Percentiles rank a stretch among this genome's conserved stretches.
phyloP scores from a whole-genome alignment of 179 eudicot genomes.

The Camellia oleifera region DNA sequence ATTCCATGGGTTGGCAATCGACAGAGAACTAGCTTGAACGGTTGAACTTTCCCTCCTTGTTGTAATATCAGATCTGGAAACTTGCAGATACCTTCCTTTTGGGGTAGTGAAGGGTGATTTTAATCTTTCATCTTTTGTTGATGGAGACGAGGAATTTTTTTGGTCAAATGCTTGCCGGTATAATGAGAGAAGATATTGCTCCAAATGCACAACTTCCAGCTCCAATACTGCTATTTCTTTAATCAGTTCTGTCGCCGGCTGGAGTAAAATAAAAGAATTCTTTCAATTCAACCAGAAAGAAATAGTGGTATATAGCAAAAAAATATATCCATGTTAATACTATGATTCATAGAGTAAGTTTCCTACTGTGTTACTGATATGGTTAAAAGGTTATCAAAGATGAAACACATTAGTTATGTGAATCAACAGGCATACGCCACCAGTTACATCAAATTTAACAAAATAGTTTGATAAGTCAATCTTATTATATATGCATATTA shows the following conservation, averaged over 20 bases:
- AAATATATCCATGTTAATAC: not conserved
- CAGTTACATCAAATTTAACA: not conserved
- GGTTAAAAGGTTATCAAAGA: too few species aligned
- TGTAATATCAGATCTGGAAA: constrained; percentile 39
- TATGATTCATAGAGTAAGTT: not conserved
- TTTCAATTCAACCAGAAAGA: constrained; percentile 11
- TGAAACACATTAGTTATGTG: not conserved
- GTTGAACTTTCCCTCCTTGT: constrained; percentile 32
- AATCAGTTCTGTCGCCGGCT: constrained; percentile 89
- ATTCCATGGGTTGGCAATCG: constrained; percentile 30
- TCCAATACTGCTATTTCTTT: constrained; percentile 84
- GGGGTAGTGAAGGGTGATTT: constrained; percentile 43
- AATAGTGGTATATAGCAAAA: not conserved
- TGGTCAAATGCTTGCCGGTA: constrained; percentile 91
- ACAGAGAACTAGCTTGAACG: constrained; percentile 27
- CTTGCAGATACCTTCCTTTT: constrained; percentile 47
- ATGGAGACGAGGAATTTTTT: constrained; percentile 42
- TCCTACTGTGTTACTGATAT: not conserved
- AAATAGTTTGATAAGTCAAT: not conserved
- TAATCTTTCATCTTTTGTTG: constrained; percentile 34
- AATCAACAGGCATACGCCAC: not conserved
- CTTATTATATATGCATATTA: not conserved
- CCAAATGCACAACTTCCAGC: constrained; percentile 86
- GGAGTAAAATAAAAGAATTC: constrained; percentile 27
- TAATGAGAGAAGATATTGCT: constrained; percentile 85